These are phyloP conservation scores for Dispira simplex DNA, from an alignment of 192 early-diverging fungal genomes.

Conservation along the genomic window DNA sequence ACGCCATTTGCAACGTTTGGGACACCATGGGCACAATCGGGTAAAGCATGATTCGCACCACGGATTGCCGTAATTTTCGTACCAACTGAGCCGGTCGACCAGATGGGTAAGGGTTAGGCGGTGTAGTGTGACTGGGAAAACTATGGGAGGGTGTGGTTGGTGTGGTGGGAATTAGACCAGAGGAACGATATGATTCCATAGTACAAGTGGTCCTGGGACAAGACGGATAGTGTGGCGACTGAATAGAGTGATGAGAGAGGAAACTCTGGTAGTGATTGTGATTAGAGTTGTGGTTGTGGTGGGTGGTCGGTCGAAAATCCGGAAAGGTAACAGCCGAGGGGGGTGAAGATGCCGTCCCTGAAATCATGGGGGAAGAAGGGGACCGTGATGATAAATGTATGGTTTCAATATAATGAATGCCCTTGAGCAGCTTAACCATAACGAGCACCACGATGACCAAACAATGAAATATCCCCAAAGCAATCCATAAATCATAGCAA, in stretches of 20 bases:
- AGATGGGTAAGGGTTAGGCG: background rate
- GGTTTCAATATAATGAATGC: slow-evolving; percentile 10
- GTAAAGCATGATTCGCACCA: slow-evolving; percentile 10
- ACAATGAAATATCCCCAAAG: slow-evolving; percentile 4
- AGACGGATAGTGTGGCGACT: too few relatives aligned
- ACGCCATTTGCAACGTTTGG: slow-evolving; percentile 9
- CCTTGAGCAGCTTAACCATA: slow-evolving; percentile 3
- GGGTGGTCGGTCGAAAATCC: background rate
- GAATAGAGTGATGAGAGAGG: too few relatives aligned
- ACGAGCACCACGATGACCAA: background rate
- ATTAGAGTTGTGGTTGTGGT: background rate
- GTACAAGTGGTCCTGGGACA: background rate
- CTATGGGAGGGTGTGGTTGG: background rate
- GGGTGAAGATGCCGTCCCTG: too few relatives aligned
- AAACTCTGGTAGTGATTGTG: background rate
- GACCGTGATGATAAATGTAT: background rate
- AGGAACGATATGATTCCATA: background rate
- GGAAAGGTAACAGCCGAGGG: background rate
- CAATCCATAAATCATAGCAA: slow-evolving; percentile 10
- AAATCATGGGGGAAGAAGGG: background rate
- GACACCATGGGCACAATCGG: slow-evolving; percentile 3
- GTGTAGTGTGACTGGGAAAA: too few relatives aligned
- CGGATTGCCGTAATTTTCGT: slow-evolving; percentile 6
- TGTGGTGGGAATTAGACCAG: background rate
- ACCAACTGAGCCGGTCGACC: slow-evolving; percentile 3